Conservation (phyloP, 2,329 filamentous ascomycete genomes). For the Penicillium sp. region DNA sequence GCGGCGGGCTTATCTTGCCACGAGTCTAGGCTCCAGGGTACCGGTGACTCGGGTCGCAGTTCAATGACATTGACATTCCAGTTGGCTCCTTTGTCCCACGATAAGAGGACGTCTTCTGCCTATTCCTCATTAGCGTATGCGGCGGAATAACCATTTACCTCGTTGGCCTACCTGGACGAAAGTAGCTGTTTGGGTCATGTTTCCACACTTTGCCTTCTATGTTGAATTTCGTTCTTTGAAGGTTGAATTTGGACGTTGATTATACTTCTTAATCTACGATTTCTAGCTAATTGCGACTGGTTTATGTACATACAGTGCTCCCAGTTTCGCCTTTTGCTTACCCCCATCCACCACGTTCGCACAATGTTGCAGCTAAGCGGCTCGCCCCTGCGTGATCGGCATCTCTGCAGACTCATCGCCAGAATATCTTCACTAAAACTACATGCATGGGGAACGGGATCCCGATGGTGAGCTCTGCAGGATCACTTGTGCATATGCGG, state of each 20-base stretch:
- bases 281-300: background rate
- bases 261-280: background rate
- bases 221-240: background rate
- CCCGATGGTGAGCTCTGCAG: background rate
- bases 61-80: background rate
- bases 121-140: background rate
- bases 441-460: background rate
- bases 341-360: background rate
- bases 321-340: background rate
- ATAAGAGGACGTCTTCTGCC: background rate
- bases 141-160: background rate
- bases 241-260: background rate
- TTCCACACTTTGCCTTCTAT: background rate
- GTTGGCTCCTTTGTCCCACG: background rate
- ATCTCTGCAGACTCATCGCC: background rate
- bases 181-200: background rate
- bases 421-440: background rate
- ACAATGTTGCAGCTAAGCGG: background rate
- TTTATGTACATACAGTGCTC: background rate
- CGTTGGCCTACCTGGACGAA: background rate
- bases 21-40: background rate
- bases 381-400: background rate
- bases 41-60: background rate
- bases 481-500: background rate
- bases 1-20: conserved; percentile 5